Percentiles rank a stretch among this genome's conserved stretches.
Evolutionary conservation across 345 rosid genomes (phyloP).

Genomic region (Adansonia digitata): DNA sequence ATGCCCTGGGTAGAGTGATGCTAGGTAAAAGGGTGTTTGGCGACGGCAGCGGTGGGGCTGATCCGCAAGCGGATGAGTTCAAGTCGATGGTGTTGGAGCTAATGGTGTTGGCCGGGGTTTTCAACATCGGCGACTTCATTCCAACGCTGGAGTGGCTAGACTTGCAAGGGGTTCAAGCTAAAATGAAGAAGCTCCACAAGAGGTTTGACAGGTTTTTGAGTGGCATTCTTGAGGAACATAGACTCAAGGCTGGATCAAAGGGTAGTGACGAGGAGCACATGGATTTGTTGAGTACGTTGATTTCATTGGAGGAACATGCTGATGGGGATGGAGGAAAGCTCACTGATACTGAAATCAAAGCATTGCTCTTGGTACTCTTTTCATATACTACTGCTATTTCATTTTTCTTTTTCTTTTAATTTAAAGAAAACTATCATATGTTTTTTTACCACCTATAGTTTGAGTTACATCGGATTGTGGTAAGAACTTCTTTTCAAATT

Average conservation of each 20-base stretch:
- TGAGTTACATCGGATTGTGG: too few species aligned
- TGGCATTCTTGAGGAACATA: constrained; percentile 60
- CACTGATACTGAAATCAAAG: constrained; percentile 83
- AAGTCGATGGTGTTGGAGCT: constrained; percentile 85
- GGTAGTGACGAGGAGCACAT: constrained; percentile 21
- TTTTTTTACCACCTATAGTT: too few species aligned
- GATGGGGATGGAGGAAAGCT: constrained; percentile 54
- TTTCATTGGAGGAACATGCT: constrained; percentile 42
- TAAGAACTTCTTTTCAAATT: too few species aligned
- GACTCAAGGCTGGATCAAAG: constrained; percentile 20
- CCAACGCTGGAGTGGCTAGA: constrained; percentile 80
- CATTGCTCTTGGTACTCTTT: constrained; percentile 80
- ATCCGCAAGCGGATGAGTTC: constrained; percentile 74
- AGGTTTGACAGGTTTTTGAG: constrained; percentile 65
- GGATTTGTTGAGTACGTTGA: constrained; percentile 60
- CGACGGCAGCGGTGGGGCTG: constrained; percentile 43
- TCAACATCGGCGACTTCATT: constrained; percentile 81
- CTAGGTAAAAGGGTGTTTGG: constrained; percentile 64
- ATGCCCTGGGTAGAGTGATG: constrained; percentile 80
- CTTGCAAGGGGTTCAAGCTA: constrained; percentile 70
- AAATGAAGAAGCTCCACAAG: constrained; percentile 84
- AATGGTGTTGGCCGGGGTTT: constrained; percentile 77
- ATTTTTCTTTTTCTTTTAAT: too few species aligned
- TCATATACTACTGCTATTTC: too few species aligned
- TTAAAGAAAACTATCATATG: too few species aligned